These are phyloP conservation scores for Cadophora sp. DNA, from an alignment of 2,329 filamentous ascomycete species.

Conservation along the genomic window DNA sequence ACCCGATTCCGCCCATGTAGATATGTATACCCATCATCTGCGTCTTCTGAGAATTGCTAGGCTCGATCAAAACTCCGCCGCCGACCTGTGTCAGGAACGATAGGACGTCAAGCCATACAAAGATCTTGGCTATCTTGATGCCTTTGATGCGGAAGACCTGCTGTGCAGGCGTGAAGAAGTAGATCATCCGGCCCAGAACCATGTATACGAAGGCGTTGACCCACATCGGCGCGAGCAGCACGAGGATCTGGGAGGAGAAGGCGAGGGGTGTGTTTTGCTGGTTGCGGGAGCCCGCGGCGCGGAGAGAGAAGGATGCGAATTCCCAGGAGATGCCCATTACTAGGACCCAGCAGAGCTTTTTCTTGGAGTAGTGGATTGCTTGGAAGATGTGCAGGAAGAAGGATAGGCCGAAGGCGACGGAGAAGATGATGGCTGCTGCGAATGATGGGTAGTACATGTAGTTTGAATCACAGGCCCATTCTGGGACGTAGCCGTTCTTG, in stretches of 20 bases:
- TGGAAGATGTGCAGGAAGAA: constrained; percentile 46
- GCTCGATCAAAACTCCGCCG: constrained; percentile 47
- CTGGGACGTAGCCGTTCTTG: constrained; percentile 48
- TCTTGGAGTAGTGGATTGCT: constrained; percentile 47
- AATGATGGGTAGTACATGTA: constrained; percentile 50
- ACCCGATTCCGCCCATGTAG: constrained; percentile 61
- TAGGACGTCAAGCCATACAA: constrained; percentile 56
- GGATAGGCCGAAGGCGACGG: constrained; percentile 47
- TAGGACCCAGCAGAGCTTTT: constrained; percentile 52
- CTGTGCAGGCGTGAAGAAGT: constrained; percentile 48
- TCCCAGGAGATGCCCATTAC: constrained; percentile 54
- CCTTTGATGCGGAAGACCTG: constrained; percentile 46
- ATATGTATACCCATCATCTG: constrained; percentile 49
- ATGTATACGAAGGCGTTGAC: constrained; percentile 47
- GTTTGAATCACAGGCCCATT: constrained; percentile 47
- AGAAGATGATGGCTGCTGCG: constrained; percentile 46
- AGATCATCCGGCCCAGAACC: constrained; percentile 46
- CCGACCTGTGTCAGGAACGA: constrained; percentile 55
- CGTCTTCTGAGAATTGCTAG: constrained; percentile 42
- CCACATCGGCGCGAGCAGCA: constrained; percentile 49
- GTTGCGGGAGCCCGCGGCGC: constrained; percentile 49
- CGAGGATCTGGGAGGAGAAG: constrained; percentile 49
- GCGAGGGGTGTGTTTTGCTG: constrained; percentile 46
- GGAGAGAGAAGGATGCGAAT: constrained; percentile 49
- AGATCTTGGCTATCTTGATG: constrained; percentile 51